Base-by-base conservation (phyloP, 139 green algal species). In the Micractinium sp. region DNA sequence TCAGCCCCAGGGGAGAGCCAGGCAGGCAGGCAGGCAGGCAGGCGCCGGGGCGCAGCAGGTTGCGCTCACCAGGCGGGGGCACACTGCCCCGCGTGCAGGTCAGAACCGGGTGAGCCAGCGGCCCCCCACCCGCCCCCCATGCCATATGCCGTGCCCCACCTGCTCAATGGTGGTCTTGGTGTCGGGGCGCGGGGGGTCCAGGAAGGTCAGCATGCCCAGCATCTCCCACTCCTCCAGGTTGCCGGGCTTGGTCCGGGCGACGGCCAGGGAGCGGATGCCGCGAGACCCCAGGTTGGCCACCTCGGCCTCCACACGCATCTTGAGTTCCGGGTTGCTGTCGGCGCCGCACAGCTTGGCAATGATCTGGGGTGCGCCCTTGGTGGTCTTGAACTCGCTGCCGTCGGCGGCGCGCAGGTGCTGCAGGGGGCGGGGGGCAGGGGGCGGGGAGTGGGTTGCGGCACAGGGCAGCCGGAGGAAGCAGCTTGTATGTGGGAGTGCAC, bases 101-200 rank as follows among this genome's bases (percentile, higher is more conserved):
- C n/a, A n/a, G n/a, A n/a, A n/a, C n/a, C n/a, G n/a, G n/a, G n/a
- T n/a, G n/a, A n/a, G n/a, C n/a, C n/a, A n/a, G n/a, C n/a, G n/a
- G n/a, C n/a, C n/a, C n/a, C n/a, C n/a, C n/a, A n/a, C n/a, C n/a
- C n/a, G n/a, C n/a, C n/a, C n/a, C n/a, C n/a, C n/a, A n/a, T n/a
- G n/a, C n/a, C n/a, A n/a, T n/a, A n/a, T n/a, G n/a, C n/a, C n/a
- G n/a, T n/a, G n/a, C n/a, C 85, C 13, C 71, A 53, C 85, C 85
- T 89, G 81, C 85, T 97, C 89, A 66, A 98, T 96, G 56, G 96
- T 98, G 53, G 86, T 76, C 90, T 95, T 96, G 84, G 95, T 98
- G 92, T 98, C 96, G 41, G 93, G 93, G 41, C 96, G 92, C 12
- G 96, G 96, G 5, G 96, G 96, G 89, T 98, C 96, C 84, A 98